phyloP scores from a whole-genome alignment of 306 rosid species.

The Benincasa hispida region DNA sequence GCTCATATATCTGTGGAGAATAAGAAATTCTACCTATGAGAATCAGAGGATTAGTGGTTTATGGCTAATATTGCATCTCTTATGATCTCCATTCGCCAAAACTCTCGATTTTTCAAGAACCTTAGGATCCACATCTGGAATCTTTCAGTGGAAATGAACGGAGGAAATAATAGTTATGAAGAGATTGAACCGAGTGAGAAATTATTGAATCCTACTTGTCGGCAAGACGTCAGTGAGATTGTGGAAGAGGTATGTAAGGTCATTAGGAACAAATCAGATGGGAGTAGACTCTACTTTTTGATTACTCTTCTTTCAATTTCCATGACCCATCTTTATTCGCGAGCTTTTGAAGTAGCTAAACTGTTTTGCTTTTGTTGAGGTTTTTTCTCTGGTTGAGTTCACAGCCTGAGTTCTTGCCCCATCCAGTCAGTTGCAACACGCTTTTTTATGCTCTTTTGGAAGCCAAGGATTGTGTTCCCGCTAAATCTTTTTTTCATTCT shows the following conservation, averaged over 20 bases:
- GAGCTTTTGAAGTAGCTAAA: conserved; percentile 38
- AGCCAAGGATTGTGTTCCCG: conserved; percentile 45
- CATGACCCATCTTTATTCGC: conserved; percentile 36
- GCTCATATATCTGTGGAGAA: neutral
- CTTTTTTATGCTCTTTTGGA: conserved; percentile 47
- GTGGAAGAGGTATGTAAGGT: conserved; percentile 37
- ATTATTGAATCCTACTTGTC: neutral
- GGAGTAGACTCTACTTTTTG: conserved; percentile 50
- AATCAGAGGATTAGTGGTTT: neutral
- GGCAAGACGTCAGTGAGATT: conserved; percentile 13
- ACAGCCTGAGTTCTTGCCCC: conserved; percentile 27
- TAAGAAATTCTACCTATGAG: neutral
- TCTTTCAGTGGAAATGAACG: conserved; percentile 24
- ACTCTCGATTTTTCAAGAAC: conserved; percentile 2
- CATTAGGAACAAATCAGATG: conserved; percentile 46
- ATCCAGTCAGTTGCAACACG: conserved; percentile 27
- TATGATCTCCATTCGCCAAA: conserved; percentile 23
- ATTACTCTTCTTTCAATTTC: conserved; percentile 50
- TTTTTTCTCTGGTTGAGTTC: conserved; percentile 64
- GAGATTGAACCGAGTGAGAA: conserved; percentile 5
- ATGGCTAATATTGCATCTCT: conserved; percentile 22
- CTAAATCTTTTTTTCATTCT: conserved; percentile 30
- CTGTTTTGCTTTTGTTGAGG: conserved; percentile 45
- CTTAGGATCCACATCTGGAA: conserved; percentile 23
- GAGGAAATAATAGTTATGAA: conserved; percentile 5